Evolutionary conservation across 179 eudicot species (phyloP).

Genomic region (Carnegiea gigantea): DNA sequence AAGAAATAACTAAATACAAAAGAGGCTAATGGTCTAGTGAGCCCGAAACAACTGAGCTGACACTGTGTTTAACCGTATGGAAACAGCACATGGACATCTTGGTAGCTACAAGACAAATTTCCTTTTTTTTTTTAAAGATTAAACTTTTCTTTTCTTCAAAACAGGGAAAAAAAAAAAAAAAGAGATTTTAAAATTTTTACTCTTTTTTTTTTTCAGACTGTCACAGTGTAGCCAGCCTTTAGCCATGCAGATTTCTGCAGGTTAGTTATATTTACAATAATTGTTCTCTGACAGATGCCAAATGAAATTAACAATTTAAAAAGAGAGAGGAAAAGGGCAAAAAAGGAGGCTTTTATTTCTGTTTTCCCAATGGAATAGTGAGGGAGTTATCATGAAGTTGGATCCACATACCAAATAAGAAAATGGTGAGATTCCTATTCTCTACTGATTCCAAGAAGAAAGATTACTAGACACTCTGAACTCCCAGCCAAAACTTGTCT

Average conservation of each 20-base stretch:
- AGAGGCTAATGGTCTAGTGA: conserved; percentile 43
- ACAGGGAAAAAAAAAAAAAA: background rate
- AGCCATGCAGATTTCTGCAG: conserved; percentile 36
- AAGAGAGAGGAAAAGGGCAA: background rate
- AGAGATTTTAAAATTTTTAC: background rate
- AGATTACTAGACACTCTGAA: conserved; percentile 29
- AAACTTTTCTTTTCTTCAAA: background rate
- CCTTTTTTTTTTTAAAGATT: background rate
- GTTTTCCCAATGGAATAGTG: conserved; percentile 18
- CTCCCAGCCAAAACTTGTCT: conserved; percentile 30
- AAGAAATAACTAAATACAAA: background rate
- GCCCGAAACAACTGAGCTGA: conserved; percentile 52
- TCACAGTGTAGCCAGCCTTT: conserved; percentile 19
- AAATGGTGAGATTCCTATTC: conserved; percentile 32
- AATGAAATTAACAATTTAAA: background rate
- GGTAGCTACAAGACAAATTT: conserved; percentile 48
- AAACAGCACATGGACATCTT: conserved; percentile 73
- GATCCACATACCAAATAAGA: conserved; percentile 19
- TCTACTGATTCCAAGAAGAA: conserved; percentile 34
- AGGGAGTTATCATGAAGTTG: conserved; percentile 28
- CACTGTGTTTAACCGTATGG: conserved; percentile 41
- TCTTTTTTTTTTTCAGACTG: conserved; percentile 8
- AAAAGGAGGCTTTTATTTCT: background rate
- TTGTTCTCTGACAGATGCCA: conserved; percentile 1
- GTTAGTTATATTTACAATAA: conserved; percentile 26